phyloP scores from a whole-genome alignment of 352 stramenopile species.

The Pelagophyceae sp. region DNA sequence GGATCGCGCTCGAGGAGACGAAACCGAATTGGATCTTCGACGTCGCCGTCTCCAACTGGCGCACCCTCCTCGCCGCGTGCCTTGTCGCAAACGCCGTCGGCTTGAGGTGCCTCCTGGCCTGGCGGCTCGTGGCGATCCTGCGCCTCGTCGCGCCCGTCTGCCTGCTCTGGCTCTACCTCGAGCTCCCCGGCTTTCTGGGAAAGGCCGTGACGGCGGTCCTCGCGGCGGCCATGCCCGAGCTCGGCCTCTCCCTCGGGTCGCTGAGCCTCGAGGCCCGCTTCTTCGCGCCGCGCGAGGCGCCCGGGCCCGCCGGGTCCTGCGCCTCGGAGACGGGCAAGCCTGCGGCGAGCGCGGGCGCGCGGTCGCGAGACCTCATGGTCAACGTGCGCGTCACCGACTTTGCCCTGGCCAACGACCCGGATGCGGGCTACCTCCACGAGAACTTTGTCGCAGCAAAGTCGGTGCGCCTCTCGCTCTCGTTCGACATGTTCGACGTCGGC shows the following conservation, averaged over 20 bases:
- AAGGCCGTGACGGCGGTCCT: not conserved
- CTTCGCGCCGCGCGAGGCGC: not conserved
- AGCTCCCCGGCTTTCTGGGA: not conserved
- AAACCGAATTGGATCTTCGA: not conserved
- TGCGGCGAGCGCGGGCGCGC: too few species aligned
- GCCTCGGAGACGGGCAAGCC: too few species aligned
- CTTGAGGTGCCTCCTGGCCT: not conserved
- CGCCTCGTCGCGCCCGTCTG: not conserved
- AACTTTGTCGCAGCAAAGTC: not conserved
- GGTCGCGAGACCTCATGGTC: not conserved
- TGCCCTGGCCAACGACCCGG: not conserved
- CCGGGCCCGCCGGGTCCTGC: too few species aligned
- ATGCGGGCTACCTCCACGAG: not conserved
- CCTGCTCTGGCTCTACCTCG: not conserved
- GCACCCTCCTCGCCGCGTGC: not conserved
- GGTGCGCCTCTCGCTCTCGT: not conserved
- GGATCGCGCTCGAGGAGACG: not conserved
- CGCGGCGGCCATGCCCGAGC: not conserved
- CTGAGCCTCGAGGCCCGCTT: not conserved
- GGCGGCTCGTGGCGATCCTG: not conserved
- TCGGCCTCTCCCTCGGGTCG: not conserved
- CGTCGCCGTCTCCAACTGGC: not conserved
- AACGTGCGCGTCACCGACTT: not conserved
- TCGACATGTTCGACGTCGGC: not conserved
- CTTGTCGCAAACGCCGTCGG: not conserved